Evolutionary conservation across 805 yeast species (phyloP).

Genomic region (Ogataea trehalophila): DNA sequence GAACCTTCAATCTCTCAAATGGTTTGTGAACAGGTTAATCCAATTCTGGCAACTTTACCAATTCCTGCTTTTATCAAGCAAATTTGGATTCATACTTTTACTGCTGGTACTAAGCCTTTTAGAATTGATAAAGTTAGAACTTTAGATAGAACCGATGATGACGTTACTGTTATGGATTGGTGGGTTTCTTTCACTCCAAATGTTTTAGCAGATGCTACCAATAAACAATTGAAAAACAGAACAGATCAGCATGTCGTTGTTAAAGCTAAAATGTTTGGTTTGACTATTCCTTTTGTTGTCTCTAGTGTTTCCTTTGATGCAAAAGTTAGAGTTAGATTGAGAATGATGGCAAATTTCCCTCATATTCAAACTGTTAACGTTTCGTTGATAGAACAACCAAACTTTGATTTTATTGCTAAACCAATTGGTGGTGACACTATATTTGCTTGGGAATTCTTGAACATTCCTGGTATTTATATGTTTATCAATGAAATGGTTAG

Average conservation of each 20-base stretch:
- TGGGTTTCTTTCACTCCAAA: conserved; percentile 90
- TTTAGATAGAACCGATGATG: conserved; percentile 82
- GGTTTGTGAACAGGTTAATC: conserved; percentile 82
- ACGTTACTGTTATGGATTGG: conserved; percentile 98
- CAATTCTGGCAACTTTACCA: conserved; percentile 70
- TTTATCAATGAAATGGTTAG: conserved; percentile 80
- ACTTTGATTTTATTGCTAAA: conserved; percentile 76
- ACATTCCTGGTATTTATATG: conserved; percentile 81
- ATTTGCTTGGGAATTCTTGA: conserved; percentile 82
- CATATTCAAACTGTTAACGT: conserved; percentile 89
- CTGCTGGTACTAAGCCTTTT: conserved; percentile 94
- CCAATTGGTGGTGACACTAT: conserved; percentile 73
- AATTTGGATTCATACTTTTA: conserved; percentile 81
- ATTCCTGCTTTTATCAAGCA: conserved; percentile 79
- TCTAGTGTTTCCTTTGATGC: conserved; percentile 77
- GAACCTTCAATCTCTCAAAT: conserved; percentile 88
- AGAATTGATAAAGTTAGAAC: conserved; percentile 88
- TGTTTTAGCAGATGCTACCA: conserved; percentile 75
- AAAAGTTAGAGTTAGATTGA: conserved; percentile 71
- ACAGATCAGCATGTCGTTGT: conserved; percentile 79
- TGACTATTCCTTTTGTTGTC: conserved; percentile 73
- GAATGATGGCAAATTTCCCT: conserved; percentile 88
- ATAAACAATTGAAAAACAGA: conserved; percentile 76
- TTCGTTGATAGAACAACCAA: conserved; percentile 80
- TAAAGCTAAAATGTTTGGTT: conserved; percentile 77